These are phyloP conservation scores for Microcyclospora tardicrescens DNA, from an alignment of 2,329 filamentous ascomycete species.

Conservation along the genomic window DNA sequence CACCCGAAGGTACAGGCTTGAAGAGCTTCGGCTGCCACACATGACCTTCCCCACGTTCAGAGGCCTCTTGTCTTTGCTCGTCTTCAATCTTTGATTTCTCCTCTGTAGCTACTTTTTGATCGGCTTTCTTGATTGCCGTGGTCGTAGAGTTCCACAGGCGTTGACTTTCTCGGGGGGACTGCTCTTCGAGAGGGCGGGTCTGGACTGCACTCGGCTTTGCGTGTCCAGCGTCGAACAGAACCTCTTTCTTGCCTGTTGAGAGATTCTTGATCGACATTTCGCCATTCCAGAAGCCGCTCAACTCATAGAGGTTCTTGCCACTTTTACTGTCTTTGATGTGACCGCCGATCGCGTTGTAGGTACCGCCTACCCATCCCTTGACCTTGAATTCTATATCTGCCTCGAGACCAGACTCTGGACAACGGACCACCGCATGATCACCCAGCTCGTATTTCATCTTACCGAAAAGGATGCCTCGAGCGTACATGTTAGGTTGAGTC, in stretches of 20 bases:
- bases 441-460: conserved; percentile 99
- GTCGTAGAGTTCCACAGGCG: conserved; percentile 73
- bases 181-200: conserved; percentile 68
- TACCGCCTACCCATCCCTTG: conserved; percentile 92
- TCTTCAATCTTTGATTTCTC: conserved; percentile 97
- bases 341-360: conserved; percentile 91
- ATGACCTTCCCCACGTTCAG: conserved; percentile 61
- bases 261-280: conserved; percentile 88
- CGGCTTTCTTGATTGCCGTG: conserved; percentile 66
- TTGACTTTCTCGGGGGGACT: conserved; percentile 82
- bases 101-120: conserved; percentile 81
- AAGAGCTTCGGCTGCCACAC: conserved; percentile 88
- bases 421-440: conserved; percentile 85
- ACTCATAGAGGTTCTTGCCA: conserved; percentile 76
- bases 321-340: conserved; percentile 79
- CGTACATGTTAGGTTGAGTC: conserved; percentile 99
- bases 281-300: conserved; percentile 85
- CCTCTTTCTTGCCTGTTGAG: conserved; percentile 70
- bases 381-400: conserved; percentile 98
- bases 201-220: conserved; percentile 63
- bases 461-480: conserved; percentile 86
- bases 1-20: conserved; percentile 48
- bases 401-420: conserved; percentile 71
- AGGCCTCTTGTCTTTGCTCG: conserved; percentile 76
- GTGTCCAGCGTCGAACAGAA: conserved; percentile 75